Conservation (phyloP, 2,329 filamentous ascomycete genomes). For the Xylaria multiplex region DNA sequence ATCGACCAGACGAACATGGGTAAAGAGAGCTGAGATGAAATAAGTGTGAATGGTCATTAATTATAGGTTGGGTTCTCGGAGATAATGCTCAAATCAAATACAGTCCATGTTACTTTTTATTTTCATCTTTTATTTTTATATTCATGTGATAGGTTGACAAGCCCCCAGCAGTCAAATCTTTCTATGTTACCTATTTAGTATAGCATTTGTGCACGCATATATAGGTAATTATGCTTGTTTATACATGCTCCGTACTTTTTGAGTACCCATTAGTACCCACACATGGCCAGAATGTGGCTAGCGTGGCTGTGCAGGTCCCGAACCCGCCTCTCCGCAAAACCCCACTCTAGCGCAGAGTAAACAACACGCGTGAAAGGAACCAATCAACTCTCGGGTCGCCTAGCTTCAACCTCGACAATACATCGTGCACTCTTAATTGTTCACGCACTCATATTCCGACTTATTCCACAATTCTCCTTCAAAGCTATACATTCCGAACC, state of each 20-base stretch:
- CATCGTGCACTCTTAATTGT: conserved; percentile 1
- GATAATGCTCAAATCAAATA: neutral
- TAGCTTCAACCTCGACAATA: conserved; percentile 20
- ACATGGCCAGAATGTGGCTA: neutral
- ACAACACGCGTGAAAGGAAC: conserved; percentile 45
- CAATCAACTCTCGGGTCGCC: conserved; percentile 38
- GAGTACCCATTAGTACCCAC: too few species aligned
- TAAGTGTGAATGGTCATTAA: neutral
- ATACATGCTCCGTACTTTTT: too few species aligned
- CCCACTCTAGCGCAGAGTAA: conserved; percentile 40
- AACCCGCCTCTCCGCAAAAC: conserved; percentile 10
- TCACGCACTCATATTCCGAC: neutral
- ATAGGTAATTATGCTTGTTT: too few species aligned
- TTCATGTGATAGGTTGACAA: neutral
- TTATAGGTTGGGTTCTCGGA: neutral
- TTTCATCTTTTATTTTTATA: too few species aligned
- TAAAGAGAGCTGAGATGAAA: neutral
- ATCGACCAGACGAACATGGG: neutral
- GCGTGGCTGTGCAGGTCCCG: conserved; percentile 6
- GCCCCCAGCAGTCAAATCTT: neutral
- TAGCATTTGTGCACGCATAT: neutral
- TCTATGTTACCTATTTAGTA: too few species aligned
- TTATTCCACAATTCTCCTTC: too few species aligned
- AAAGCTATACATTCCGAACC: neutral
- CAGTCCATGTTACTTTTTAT: neutral